Percentiles rank a stretch among this genome's conserved stretches.
These are phyloP conservation scores for Monilinia fructigena DNA, from an alignment of 2,329 filamentous ascomycete genomes.

Conservation along the genomic window DNA sequence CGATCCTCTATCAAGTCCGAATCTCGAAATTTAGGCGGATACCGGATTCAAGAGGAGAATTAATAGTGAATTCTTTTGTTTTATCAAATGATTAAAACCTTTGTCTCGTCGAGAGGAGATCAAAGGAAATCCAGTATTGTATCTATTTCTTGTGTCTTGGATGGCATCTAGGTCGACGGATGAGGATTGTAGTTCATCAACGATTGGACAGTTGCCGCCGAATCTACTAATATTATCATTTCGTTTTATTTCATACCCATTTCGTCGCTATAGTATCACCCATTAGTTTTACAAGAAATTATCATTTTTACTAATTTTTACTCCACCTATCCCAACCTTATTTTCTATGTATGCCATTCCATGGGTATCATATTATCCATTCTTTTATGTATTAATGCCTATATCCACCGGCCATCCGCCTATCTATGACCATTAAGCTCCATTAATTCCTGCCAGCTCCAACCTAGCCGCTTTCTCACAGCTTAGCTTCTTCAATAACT, in stretches of 20 bases:
- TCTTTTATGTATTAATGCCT: background rate
- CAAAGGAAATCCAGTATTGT: too few relatives aligned
- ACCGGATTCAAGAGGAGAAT: too few relatives aligned
- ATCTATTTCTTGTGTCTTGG: too few relatives aligned
- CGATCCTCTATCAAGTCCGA: too few relatives aligned
- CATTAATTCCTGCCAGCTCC: background rate
- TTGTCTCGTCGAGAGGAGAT: too few relatives aligned
- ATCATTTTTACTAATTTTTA: background rate
- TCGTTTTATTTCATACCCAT: background rate
- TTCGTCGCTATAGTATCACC: background rate
- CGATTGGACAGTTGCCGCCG: background rate
- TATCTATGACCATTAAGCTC: background rate
- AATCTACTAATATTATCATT: background rate
- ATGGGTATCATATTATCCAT: background rate
- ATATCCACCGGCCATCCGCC: background rate
- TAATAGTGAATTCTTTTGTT: too few relatives aligned
- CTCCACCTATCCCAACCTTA: background rate
- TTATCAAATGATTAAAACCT: too few relatives aligned
- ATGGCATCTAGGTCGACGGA: too few relatives aligned
- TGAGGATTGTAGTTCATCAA: too few relatives aligned
- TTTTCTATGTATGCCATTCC: too few relatives aligned
- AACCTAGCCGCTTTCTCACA: slow-evolving; percentile 22
- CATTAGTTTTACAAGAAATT: background rate
- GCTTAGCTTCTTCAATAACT: slow-evolving; percentile 28
- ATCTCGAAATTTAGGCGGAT: too few relatives aligned